A percentile compares a stretch with the other conserved stretches of the same genome.
phyloP scores from a whole-genome alignment of 176 grass and related monocot species.

The Luzula sylvatica region DNA sequence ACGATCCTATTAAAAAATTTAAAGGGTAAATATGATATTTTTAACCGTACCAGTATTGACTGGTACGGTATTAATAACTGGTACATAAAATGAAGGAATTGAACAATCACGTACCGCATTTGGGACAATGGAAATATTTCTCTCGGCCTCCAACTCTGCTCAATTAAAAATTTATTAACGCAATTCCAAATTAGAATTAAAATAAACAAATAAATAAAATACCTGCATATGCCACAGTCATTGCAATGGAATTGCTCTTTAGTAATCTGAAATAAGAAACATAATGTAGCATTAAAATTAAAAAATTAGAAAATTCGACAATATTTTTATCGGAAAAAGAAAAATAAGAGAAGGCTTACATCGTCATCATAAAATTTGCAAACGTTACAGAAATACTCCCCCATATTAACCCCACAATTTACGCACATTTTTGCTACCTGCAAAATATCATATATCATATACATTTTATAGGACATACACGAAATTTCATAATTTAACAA shows the following conservation, averaged over 20 bases:
- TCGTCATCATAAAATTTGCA: constrained; percentile 99
- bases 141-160: constrained; percentile 89
- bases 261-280: constrained; percentile 28
- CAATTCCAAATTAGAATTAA: neutral
- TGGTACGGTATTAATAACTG: constrained; percentile 6
- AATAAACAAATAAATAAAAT: neutral
- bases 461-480: neutral
- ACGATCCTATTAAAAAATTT: constrained; percentile 47
- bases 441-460: neutral
- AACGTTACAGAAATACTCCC: constrained; percentile 78
- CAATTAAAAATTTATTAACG: constrained; percentile 4
- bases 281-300: constrained; percentile 14
- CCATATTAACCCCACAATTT: constrained; percentile 92
- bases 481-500: neutral
- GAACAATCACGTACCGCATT: constrained; percentile 64
- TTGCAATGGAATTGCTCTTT: constrained; percentile 86
- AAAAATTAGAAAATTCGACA: constrained; percentile 1
- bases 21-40: constrained; percentile 5
- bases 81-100: constrained; percentile 9
- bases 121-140: constrained; percentile 84
- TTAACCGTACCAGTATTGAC: neutral
- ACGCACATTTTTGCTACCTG: constrained; percentile 77
- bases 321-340: constrained; percentile 9
- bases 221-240: constrained; percentile 98
- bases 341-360: constrained; percentile 34